Percentiles rank a stretch among this genome's conserved stretches.
Evolutionary conservation across 768 basidiomycete species (phyloP).

Genomic region (Leccinum longicurvipes): DNA sequence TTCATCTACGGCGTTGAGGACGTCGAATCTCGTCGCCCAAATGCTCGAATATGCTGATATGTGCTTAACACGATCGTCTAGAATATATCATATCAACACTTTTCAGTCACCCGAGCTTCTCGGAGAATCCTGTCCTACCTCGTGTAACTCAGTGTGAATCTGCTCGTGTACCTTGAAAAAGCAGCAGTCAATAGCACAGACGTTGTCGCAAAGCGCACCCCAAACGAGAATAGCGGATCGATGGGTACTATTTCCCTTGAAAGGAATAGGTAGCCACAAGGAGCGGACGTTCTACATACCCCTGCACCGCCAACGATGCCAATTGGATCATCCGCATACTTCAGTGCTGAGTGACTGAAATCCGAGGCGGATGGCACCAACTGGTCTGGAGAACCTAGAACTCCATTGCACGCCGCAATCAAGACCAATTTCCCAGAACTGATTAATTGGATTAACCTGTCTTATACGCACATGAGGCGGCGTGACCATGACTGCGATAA

Average conservation of each 20-base stretch:
- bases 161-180: constrained; percentile 40
- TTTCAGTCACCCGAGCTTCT: neutral
- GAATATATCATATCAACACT: constrained; percentile 25
- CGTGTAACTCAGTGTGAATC: constrained; percentile 46
- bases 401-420: no score
- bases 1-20: constrained; percentile 40
- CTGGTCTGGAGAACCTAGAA: neutral
- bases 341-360: constrained; percentile 61
- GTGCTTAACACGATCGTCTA: constrained; percentile 38
- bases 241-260: constrained; percentile 43
- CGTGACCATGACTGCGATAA: no score
- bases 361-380: constrained; percentile 52
- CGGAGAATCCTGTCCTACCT: constrained; percentile 28
- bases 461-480: no score
- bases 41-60: constrained; percentile 47
- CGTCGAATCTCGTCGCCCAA: constrained; percentile 34
- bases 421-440: no score
- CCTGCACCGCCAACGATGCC: constrained; percentile 68
- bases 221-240: constrained; percentile 61
- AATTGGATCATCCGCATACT: constrained; percentile 51
- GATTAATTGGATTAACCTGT: no score
- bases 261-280: no score
- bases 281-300: constrained; percentile 31
- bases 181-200: constrained; percentile 46
- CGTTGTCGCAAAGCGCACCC: constrained; percentile 50